Percentiles rank a stretch among this genome's conserved stretches.
Conservation (phyloP, 352 stramenopile species). For the Globisporangium lucens region DNA sequence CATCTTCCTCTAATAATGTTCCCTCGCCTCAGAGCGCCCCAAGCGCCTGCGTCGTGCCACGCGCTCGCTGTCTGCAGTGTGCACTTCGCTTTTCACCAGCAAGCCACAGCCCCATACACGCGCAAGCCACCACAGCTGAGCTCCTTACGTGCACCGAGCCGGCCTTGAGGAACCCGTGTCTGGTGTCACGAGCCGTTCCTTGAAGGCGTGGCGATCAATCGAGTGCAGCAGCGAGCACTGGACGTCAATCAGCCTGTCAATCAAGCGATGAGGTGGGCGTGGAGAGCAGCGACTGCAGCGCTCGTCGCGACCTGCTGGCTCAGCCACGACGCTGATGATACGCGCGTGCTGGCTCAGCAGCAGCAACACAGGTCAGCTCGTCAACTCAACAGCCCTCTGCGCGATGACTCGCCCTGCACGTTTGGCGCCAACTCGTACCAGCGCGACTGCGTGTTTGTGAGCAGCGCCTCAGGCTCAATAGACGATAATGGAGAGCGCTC, state of each 20-base stretch:
- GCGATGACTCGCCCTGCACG: not conserved
- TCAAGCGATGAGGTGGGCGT: not conserved
- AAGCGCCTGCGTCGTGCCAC: no score
- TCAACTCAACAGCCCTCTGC: not conserved
- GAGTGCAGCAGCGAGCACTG: not conserved
- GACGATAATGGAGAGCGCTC: not conserved
- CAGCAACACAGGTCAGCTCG: not conserved
- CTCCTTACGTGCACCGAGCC: not conserved
- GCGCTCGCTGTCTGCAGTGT: no score
- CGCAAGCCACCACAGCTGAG: no score
- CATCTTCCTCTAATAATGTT: no score
- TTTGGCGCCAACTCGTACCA: not conserved
- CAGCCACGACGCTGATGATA: not conserved
- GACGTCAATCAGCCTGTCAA: no score
- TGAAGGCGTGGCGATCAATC: not conserved
- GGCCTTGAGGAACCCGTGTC: no score
- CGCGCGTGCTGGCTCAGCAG: not conserved
- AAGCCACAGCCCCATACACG: no score
- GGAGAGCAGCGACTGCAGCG: not conserved
- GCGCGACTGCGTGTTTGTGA: conserved; percentile 1
- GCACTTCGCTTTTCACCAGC: no score
- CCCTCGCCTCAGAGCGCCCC: no score
- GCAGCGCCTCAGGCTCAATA: not conserved
- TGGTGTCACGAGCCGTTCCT: no score
- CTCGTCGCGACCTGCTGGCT: not conserved